These are phyloP conservation scores for Rubus idaeus DNA, from an alignment of 306 rosid species.

Conservation along the genomic window DNA sequence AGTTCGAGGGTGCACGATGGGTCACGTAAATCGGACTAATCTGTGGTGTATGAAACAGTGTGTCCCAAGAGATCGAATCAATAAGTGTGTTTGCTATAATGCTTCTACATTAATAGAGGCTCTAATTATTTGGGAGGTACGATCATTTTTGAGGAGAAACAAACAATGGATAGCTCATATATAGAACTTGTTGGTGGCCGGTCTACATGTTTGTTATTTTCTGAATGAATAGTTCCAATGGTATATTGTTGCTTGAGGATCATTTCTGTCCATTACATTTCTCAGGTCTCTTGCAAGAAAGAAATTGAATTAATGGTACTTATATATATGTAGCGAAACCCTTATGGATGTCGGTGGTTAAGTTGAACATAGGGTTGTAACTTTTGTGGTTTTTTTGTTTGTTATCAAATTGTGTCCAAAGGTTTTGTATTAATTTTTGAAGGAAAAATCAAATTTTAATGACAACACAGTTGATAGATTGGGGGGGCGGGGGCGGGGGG, in stretches of 20 bases:
- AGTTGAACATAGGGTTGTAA: background rate
- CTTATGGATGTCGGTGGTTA: background rate
- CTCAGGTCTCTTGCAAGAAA: background rate
- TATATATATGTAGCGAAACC: background rate
- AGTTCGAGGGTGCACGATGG: conserved; percentile 47
- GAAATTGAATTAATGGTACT: background rate
- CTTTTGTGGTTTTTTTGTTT: too few relatives aligned
- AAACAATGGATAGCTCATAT: background rate
- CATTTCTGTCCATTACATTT: background rate
- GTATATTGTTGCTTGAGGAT: background rate
- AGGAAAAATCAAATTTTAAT: too few relatives aligned
- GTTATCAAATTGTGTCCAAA: too few relatives aligned
- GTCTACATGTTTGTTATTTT: background rate
- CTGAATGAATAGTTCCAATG: background rate
- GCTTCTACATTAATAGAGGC: background rate
- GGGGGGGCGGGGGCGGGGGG: too few relatives aligned
- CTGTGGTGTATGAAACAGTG: background rate
- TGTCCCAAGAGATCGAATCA: conserved; percentile 13
- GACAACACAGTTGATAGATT: too few relatives aligned
- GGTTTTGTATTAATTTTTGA: too few relatives aligned
- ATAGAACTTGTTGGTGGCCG: background rate
- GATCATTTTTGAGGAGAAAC: background rate
- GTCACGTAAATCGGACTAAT: conserved; percentile 29
- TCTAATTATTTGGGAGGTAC: conserved; percentile 2
- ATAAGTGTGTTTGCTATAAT: background rate